Evolutionary conservation across 305 asterid genomes (phyloP), one percentile per base, ranked within the genome.

Genomic region (Rubia balearica): DNA sequence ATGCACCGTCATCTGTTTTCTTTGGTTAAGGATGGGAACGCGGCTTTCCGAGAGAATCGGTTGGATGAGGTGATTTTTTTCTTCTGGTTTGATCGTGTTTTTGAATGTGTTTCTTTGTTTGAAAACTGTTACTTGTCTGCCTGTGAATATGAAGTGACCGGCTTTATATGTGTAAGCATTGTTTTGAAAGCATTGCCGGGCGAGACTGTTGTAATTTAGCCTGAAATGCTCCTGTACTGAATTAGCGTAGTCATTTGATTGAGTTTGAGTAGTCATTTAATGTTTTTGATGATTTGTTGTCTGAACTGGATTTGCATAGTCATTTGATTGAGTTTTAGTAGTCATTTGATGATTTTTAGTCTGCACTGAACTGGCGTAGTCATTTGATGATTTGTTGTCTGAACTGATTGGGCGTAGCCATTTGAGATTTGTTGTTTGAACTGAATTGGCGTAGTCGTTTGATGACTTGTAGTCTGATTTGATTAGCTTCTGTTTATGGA

Each of bases 1-100:
- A 80, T 96, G 75, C 82, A 75, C 64, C 74, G 65, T 69, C 83
- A 86, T 80, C 86, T 94, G 60, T 65, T 65, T 73, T 90, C 85
- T 73, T 83, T 86, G 76, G 80, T 91, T 87, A 85, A 80, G 41
- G 61, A 21, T 65, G 99, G 96, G 74, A 94, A 91, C 76, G 73
- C 63, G 40, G 93, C 96, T 6, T 90, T 91, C 73, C 89, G 88
- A 10, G 96, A 80, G 51, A 81, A 79, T 67, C 81, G 88, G 75
- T 77, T 85, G 33, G 96, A 91, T 63, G 94, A 89, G 96, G 99
- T 94, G 53, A 65, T 68, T 71, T 51, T 55, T 69, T 45, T 24
- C 30, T 17, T 5, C 8, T 51, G 59, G 17, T 17, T 51, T 48
- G 36, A 33, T 33, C 36, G 36, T 33, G 36, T 33, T 33, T 33